A percentile compares a stretch with the other conserved stretches of the same genome.
These are phyloP conservation scores for Ilyonectria mors-panacis DNA, from an alignment of 2,329 filamentous ascomycete species.

Conservation along the genomic window DNA sequence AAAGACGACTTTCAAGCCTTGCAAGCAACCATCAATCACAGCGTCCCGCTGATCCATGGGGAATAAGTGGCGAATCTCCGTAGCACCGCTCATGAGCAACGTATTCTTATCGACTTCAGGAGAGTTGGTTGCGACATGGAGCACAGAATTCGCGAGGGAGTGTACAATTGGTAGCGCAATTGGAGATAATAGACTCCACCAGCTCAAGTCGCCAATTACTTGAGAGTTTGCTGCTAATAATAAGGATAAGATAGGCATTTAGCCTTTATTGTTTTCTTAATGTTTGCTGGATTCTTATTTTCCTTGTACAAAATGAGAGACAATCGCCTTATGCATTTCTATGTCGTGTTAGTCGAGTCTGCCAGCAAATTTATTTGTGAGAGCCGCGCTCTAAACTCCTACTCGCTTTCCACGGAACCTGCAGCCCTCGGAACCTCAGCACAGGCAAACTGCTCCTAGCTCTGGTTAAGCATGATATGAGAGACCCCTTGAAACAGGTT, in stretches of 20 bases:
- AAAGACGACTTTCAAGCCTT: slow-evolving; percentile 73
- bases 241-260: no score
- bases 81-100: slow-evolving; percentile 61
- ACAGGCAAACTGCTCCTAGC: slow-evolving; percentile 5
- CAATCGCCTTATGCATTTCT: not conserved
- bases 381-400: not conserved
- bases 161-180: no score
- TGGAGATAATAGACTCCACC: no score
- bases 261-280: no score
- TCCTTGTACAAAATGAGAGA: not conserved
- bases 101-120: slow-evolving; percentile 51
- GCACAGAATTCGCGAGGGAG: no score
- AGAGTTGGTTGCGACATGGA: slow-evolving; percentile 45
- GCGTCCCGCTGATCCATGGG: slow-evolving; percentile 52
- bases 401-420: not conserved
- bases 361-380: not conserved
- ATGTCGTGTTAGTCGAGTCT: slow-evolving; percentile 4
- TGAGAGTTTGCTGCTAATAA: no score
- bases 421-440: not conserved
- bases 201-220: no score
- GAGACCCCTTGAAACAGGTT: slow-evolving; percentile 3
- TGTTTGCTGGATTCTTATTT: not conserved
- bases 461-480: not conserved
- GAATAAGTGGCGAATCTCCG: slow-evolving; percentile 68
- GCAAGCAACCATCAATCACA: slow-evolving; percentile 66